phyloP scores from a whole-genome alignment of 768 basidiomycete species.

The Lentinula aciculospora region DNA sequence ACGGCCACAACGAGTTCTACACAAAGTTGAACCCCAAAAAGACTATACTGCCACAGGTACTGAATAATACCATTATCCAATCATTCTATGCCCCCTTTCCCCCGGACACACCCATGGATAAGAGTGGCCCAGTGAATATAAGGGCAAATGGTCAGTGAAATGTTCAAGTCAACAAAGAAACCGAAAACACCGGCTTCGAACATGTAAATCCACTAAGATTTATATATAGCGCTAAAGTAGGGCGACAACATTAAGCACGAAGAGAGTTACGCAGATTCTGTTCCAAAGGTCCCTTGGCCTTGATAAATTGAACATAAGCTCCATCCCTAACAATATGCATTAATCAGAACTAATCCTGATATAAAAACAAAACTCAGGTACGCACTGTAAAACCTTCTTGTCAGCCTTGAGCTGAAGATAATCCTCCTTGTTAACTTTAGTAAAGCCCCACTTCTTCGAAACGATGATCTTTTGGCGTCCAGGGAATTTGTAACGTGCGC shows the following conservation, averaged over 20 bases:
- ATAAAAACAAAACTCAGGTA: slow-evolving; percentile 17
- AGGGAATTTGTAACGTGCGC: slow-evolving; percentile 99
- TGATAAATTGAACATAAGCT: slow-evolving; percentile 92
- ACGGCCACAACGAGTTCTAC: neutral
- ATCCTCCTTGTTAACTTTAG: slow-evolving; percentile 85
- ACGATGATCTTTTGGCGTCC: slow-evolving; percentile 96
- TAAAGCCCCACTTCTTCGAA: slow-evolving; percentile 99
- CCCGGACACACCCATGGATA: slow-evolving; percentile 59
- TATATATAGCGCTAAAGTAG: neutral
- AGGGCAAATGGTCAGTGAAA: slow-evolving; percentile 25
- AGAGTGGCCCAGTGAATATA: slow-evolving; percentile 31
- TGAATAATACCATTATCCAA: slow-evolving; percentile 1
- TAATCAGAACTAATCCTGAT: neutral
- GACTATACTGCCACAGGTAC: neutral
- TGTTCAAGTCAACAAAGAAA: neutral
- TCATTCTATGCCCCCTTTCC: slow-evolving; percentile 78
- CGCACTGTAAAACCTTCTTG: slow-evolving; percentile 83
- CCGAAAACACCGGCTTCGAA: slow-evolving; percentile 1
- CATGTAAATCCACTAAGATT: slow-evolving; percentile 1
- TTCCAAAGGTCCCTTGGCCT: slow-evolving; percentile 82
- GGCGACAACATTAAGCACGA: slow-evolving; percentile 44
- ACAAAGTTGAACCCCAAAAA: neutral
- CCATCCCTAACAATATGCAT: slow-evolving; percentile 60
- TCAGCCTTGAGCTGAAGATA: slow-evolving; percentile 86
- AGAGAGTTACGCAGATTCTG: slow-evolving; percentile 81